Conservation (phyloP, 345 rosid genomes). For the Dimocarpus longan region DNA sequence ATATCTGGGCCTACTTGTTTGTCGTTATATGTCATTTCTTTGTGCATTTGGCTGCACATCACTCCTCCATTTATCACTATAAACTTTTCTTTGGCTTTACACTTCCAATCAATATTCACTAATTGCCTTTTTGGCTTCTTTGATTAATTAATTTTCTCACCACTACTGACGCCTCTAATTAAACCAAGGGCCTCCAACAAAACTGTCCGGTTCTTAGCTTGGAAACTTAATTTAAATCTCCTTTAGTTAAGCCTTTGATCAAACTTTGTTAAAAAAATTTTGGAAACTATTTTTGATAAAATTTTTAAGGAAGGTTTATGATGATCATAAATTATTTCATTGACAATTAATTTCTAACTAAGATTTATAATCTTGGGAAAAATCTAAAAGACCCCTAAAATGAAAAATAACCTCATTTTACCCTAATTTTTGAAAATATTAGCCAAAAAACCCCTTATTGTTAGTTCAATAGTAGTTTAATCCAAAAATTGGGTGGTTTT, state of each 20-base stretch:
- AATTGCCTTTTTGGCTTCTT: neutral
- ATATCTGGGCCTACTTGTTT: constrained; percentile 15
- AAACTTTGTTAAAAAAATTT: neutral
- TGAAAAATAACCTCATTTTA: too few species aligned
- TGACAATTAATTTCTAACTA: neutral
- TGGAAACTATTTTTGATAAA: neutral
- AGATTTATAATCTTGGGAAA: too few species aligned
- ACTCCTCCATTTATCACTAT: neutral
- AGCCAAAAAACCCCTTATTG: too few species aligned
- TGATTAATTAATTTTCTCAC: neutral
- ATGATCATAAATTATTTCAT: neutral
- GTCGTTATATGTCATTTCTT: neutral
- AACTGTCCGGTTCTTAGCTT: too few species aligned
- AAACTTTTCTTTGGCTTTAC: constrained; percentile 3
- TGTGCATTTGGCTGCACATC: constrained; percentile 8
- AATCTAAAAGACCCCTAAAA: too few species aligned
- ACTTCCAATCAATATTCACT: neutral
- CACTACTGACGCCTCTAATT: neutral
- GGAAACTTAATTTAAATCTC: neutral
- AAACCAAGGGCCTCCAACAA: neutral
- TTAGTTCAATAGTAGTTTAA: too few species aligned
- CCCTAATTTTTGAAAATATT: too few species aligned
- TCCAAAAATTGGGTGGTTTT: too few species aligned
- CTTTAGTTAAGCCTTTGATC: neutral
- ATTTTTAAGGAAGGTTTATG: neutral